Evolutionary conservation across 2,329 filamentous ascomycete species (phyloP).

Genomic region (Diaporthe capsici): DNA sequence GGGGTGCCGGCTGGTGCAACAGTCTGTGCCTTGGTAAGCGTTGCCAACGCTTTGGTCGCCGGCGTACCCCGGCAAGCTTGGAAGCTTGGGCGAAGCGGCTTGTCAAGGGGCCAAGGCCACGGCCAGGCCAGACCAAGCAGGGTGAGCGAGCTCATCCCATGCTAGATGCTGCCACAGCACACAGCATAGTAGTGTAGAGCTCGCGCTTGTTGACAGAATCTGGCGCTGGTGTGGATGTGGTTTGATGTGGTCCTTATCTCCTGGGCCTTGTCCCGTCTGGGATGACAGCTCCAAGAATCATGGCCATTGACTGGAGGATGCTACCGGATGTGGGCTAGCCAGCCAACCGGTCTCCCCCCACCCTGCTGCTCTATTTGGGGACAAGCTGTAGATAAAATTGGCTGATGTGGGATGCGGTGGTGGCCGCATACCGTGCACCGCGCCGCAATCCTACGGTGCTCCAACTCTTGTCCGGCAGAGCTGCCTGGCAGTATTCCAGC

Average conservation of each 20-base stretch:
- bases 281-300: constrained; percentile 16
- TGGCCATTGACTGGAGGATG: constrained; percentile 15
- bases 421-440: constrained; percentile 31
- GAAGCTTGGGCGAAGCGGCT: constrained; percentile 20
- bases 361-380: constrained; percentile 24
- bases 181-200: background rate
- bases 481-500: constrained; percentile 20
- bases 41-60: constrained; percentile 26
- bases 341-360: constrained; percentile 15
- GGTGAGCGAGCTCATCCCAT: background rate
- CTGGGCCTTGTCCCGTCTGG: background rate
- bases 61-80: constrained; percentile 24
- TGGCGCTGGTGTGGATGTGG: constrained; percentile 24
- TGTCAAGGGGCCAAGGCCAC: constrained; percentile 1
- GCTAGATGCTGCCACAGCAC: background rate
- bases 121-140: constrained; percentile 21
- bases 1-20: constrained; percentile 4
- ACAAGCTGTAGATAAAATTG: constrained; percentile 33
- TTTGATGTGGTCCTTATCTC: constrained; percentile 19
- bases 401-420: constrained; percentile 31
- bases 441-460: constrained; percentile 32
- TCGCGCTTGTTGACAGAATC: constrained; percentile 16
- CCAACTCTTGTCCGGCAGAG: background rate
- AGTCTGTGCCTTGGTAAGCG: background rate
- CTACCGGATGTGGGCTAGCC: constrained; percentile 23